Base-by-base conservation (phyloP, 371 early-diverging fungal genomes). In the Phascolomyces articulosus region DNA sequence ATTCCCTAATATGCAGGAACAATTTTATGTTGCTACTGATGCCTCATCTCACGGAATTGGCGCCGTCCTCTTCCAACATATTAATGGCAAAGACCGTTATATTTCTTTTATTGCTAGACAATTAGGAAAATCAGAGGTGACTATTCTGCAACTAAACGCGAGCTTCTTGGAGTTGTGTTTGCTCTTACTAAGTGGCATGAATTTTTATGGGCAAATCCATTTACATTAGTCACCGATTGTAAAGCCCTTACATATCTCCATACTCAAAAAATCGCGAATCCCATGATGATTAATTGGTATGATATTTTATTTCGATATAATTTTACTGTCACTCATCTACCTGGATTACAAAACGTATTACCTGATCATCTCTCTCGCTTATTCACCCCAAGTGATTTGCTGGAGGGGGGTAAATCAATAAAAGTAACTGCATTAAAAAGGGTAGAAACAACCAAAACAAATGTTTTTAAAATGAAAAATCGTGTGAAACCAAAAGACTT, bases 11-110 rank as follows among this genome's bases (percentile, higher is more conserved):
- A 63, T 72, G 11, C 40, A 6, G 0, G n/a, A 59, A 0, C 70
- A 66, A 1, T 78, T 82, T 48, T 66, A 62, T 31, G 62, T 82
- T 0, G 77, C 72, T 9, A 78, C 79, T 0, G 80, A 85, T 66
- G 77, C 82, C 0, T 82, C 80, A 0, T 68, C 78, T 44, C 31
- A 53, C 15, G 78, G 73, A 6, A 76, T 78, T 27, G 82, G 78
- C 7, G 75, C 74, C 26, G 70, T 67, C 0, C 40, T 84, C 23
- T 71, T 28, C 51, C 71, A 74, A 60, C 57, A 27, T 0, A 65
- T 47, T 2, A 24, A 61, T 26, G 59, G 29, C 10, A 29, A 49
- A 28, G 55, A 47, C 24, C 53, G 48, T 20, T 60, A 71, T 53
- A 74, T 71, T 3, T 49, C 61, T 29, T 73, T 73, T 40, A 44